Evolutionary conservation across 2,329 filamentous ascomycete species (phyloP).

Genomic region (Aureobasidium sp.): DNA sequence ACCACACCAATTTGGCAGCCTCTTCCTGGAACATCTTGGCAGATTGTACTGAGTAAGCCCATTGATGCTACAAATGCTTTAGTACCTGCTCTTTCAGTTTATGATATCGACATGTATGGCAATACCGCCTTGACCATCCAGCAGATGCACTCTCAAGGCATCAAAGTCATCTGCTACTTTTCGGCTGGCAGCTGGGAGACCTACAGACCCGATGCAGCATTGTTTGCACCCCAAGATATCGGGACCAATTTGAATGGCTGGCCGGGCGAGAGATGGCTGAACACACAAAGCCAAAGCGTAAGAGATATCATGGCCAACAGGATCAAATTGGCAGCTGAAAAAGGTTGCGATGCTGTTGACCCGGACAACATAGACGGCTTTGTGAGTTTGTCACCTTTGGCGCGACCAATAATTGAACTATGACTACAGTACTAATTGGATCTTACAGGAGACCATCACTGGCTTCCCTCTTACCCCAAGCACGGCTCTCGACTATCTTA

Average conservation of each 20-base stretch:
- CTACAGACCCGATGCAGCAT: constrained; percentile 48
- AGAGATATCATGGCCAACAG: constrained; percentile 55
- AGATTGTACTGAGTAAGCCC: constrained; percentile 48
- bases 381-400: not conserved
- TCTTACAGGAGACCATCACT: constrained; percentile 43
- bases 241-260: constrained; percentile 55
- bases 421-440: too few species aligned
- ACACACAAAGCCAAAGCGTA: constrained; percentile 50
- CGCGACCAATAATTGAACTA: too few species aligned
- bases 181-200: constrained; percentile 61
- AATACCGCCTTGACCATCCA: constrained; percentile 40
- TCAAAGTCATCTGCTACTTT: constrained; percentile 67
- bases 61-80: constrained; percentile 28
- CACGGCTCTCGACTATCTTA: constrained; percentile 51
- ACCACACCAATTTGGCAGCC: constrained; percentile 41
- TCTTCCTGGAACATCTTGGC: constrained; percentile 46
- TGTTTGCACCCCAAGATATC: constrained; percentile 48
- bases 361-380: constrained; percentile 21
- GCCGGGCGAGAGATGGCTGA: constrained; percentile 59
- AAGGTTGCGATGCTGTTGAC: constrained; percentile 31
- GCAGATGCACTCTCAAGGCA: constrained; percentile 41
- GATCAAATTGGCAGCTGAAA: constrained; percentile 47
- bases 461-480: constrained; percentile 50
- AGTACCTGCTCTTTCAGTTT: constrained; percentile 44
- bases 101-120: constrained; percentile 54